Base-by-base conservation (phyloP, 2,329 filamentous ascomycete genomes). In the Aureobasidium namibiae region DNA sequence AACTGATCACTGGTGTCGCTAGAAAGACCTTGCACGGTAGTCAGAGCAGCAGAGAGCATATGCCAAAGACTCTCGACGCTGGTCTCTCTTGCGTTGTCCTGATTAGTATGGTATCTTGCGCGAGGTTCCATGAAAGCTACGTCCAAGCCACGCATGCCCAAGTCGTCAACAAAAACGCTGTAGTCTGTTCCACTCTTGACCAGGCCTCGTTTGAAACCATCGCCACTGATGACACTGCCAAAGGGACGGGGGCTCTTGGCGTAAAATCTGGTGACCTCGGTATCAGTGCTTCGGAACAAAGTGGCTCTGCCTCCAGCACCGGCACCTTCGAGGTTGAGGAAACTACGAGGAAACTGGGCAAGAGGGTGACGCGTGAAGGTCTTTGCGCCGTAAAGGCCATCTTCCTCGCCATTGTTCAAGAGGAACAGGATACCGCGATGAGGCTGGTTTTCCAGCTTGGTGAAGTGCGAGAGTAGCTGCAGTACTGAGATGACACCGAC, bases 371-470 rank as follows among this genome's bases (percentile, higher is more conserved):
- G 85, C 29, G 88, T 86, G 68, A 95, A 96, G 6, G 88, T 91
- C 61, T 84, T 83, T 7, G 92, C 91, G 1, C 94, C 94, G 64
- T 95, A 89, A 11, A 97, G 77, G 36, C 86, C 94, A 67, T 97
- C 92, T 70, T 99, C 94, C 69, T 99, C 94, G 36, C 89, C 92
- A 68, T 97, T 96, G 78, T 99, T 99, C 69, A 97, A 81, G 29
- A 97, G 80, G 10, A 90, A 80, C 14, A 97, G 83, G 44, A 99
- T 81, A 1, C 92, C 92, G 65, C 87, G 84, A 67, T 84, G 86
- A 1, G 92, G 92, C 68, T 84, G 84, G 63, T 89, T 84, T 29
- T 80, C 85, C 14, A 62, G 52, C 2, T 81, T 81, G 1, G 90
- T 91, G 70, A 95, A 96, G 73, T 96, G 90, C 63, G 86, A 89